Conservation (phyloP, 257 asterid genomes). For the Nicotiana otophora region DNA sequence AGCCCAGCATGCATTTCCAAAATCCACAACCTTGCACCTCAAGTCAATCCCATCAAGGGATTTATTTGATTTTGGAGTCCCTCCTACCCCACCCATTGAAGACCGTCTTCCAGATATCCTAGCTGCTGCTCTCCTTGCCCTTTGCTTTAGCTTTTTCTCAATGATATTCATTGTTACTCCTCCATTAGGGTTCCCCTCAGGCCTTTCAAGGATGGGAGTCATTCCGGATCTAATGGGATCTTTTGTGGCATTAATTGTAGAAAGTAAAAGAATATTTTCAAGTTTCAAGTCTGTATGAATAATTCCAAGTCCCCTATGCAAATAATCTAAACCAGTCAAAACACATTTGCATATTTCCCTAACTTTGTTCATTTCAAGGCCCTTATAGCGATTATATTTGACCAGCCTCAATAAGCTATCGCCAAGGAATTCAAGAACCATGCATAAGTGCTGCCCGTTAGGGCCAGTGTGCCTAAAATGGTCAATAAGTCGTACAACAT, state of each 20-base stretch:
- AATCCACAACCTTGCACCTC: constrained; percentile 92
- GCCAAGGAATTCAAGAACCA: constrained; percentile 96
- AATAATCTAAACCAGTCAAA: constrained; percentile 82
- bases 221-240: constrained; percentile 72
- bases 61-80: constrained; percentile 55
- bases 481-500: constrained; percentile 66
- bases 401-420: constrained; percentile 78
- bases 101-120: constrained; percentile 67
- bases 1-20: constrained; percentile 98
- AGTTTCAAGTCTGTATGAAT: constrained; percentile 94
- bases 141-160: constrained; percentile 84
- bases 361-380: constrained; percentile 71
- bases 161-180: constrained; percentile 47
- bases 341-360: constrained; percentile 88
- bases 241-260: constrained; percentile 82
- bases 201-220: constrained; percentile 77
- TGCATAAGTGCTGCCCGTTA: constrained; percentile 94
- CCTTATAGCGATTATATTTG: constrained; percentile 72
- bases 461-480: constrained; percentile 95
- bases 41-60: constrained; percentile 76
- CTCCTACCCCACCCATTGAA: constrained; percentile 59
- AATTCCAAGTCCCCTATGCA: constrained; percentile 70
- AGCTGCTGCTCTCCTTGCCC: constrained; percentile 96
- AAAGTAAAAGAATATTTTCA: constrained; percentile 77
- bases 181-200: constrained; percentile 70